Base-by-base conservation (phyloP, 2,329 filamentous ascomycete genomes). In the Fusarium hainanense region DNA sequence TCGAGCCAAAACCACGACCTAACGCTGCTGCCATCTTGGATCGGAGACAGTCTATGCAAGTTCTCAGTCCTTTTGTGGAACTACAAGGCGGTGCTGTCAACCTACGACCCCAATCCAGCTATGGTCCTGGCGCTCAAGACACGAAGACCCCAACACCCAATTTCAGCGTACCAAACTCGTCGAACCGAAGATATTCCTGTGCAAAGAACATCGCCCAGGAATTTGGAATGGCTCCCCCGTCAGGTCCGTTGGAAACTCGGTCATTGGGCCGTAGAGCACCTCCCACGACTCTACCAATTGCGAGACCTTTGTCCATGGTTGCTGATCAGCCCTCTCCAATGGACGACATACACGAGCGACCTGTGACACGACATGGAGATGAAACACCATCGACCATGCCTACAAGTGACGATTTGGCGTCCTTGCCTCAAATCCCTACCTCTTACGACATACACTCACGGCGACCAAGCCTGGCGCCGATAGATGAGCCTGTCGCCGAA, bases 231-330 rank as follows among this genome's bases (percentile, higher is more conserved):
- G 25, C 54, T 20, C 37, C 48, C 4, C 63, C 72, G 13, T 68
- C 68, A n/a, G 55, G 64, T 8, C 62, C 63, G 30, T 62, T 54
- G 21, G 72, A 69, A 47, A 65, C 66, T n/a, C 71, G 56, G 10
- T 61, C 66, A 18, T 40, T 66, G 30, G 56, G 66, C 28, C 74
- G 74, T n/a, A 74, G 72, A 55, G 48, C 63, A 43, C 69, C 84
- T 4, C 84, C 86, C 3, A 83, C 84, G 2, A 79, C 83, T 1
- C 76, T 88, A 41, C 77, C 81, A 27, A 81, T 84, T 62, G 82
- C 85, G 3, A 81, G 85, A 8, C 85, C 86, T 3, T 76, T 88
- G 12, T 89, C 87, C 2, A 82, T 86, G 48, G 85, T 88, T 4
- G 77, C 83, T 54, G 87, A 89, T 61, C 82, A 86, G 47, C 85